Evolutionary conservation across 192 early-diverging fungal species (phyloP).

Genomic region (Podila verticillata): DNA sequence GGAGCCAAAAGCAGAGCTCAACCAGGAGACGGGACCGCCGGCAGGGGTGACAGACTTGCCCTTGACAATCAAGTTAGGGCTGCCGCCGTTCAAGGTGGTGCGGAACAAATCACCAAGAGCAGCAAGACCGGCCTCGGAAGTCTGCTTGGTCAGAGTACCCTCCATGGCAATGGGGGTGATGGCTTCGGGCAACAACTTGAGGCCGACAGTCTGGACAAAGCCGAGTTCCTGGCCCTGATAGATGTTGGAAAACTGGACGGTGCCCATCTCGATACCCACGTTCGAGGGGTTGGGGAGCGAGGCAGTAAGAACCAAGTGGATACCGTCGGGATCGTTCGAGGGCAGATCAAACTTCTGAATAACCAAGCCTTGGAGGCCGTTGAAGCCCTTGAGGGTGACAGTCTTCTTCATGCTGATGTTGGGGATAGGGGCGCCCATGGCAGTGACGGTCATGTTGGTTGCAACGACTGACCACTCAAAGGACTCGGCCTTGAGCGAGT

Average conservation of each 20-base stretch:
- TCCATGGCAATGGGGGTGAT: conserved; percentile 35
- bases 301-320: conserved; percentile 52
- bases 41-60: conserved; percentile 61
- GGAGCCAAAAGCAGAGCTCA: conserved; percentile 57
- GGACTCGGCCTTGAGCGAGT: conserved; percentile 55
- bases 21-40: conserved; percentile 58
- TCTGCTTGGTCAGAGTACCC: conserved; percentile 58
- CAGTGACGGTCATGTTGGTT: conserved; percentile 54
- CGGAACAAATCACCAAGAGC: conserved; percentile 62
- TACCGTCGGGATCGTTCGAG: conserved; percentile 52
- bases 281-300: conserved; percentile 62
- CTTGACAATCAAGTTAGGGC: conserved; percentile 55
- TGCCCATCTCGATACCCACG: conserved; percentile 60
- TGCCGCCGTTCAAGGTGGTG: conserved; percentile 55
- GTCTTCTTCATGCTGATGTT: conserved; percentile 54
- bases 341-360: conserved; percentile 40
- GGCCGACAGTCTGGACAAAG: conserved; percentile 30
- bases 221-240: conserved; percentile 54
- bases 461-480: conserved; percentile 61
- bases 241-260: conserved; percentile 54
- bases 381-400: conserved; percentile 47
- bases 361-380: conserved; percentile 38
- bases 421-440: conserved; percentile 61
- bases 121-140: conserved; percentile 47
- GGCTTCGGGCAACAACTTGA: conserved; percentile 27